phyloP scores from a whole-genome alignment of 2,329 filamentous ascomycete species.

The Colletotrichum sp. region DNA sequence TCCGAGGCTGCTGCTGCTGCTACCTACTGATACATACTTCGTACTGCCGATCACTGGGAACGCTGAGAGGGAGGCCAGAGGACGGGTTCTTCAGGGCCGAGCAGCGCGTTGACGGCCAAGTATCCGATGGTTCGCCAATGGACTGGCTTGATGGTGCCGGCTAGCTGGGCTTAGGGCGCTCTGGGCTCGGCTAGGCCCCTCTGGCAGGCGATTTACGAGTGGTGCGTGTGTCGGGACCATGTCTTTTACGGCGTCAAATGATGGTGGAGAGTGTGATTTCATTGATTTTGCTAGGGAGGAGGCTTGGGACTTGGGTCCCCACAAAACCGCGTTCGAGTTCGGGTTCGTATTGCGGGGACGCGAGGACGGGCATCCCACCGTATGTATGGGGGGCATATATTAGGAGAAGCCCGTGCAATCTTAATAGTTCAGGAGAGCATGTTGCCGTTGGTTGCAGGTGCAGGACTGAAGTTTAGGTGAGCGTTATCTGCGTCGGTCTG shows the following conservation, averaged over 20 bases:
- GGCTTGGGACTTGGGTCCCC: background rate
- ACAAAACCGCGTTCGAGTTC: background rate
- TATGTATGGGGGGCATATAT: background rate
- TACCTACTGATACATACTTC: background rate
- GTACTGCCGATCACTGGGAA: background rate
- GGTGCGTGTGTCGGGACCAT: background rate
- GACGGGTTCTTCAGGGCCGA: background rate
- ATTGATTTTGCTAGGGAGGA: background rate
- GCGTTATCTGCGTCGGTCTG: background rate
- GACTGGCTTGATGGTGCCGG: background rate
- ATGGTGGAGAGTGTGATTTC: background rate
- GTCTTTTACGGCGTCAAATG: background rate
- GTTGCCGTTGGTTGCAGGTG: background rate
- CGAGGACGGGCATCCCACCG: background rate
- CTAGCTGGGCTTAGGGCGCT: background rate
- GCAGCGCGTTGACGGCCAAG: background rate
- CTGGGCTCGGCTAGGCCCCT: background rate
- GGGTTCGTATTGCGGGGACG: conserved; percentile 1
- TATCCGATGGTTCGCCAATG: background rate
- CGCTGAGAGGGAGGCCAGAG: background rate
- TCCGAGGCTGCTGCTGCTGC: background rate
- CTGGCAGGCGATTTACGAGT: background rate
- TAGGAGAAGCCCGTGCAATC: background rate
- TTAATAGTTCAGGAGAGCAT: background rate
- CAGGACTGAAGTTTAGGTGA: background rate